Percentiles rank a stretch among this genome's conserved stretches.
These are phyloP conservation scores for Gonapodya prolifera DNA, from an alignment of 192 early-diverging fungal species.

Conservation along the genomic window DNA sequence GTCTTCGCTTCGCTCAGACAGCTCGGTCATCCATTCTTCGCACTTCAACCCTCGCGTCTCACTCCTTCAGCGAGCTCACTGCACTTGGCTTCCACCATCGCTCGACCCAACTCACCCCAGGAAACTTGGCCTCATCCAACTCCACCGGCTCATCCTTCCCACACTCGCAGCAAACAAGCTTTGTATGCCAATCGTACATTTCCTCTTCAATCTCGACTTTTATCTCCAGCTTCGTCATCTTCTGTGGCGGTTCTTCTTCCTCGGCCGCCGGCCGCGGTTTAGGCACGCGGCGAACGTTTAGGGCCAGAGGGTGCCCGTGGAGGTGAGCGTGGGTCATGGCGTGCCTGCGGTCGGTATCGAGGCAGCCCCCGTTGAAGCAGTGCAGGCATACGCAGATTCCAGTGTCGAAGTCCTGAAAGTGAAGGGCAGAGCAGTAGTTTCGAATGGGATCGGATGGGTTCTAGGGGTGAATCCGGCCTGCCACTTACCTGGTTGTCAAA, in stretches of 20 bases:
- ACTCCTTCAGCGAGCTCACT: too few species aligned
- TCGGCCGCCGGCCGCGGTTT: conserved; percentile 25
- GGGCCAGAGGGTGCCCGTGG: conserved; percentile 57
- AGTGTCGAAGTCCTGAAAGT: conserved; percentile 51
- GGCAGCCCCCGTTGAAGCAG: conserved; percentile 90
- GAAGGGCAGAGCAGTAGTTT: background rate
- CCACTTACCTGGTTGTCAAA: conserved; percentile 59
- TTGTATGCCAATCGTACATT: conserved; percentile 61
- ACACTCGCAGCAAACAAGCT: conserved; percentile 78
- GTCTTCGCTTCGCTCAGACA: too few species aligned
- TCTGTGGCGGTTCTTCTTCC: conserved; percentile 51
- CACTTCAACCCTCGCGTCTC: too few species aligned
- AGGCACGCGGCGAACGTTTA: conserved; percentile 67
- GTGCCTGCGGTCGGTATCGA: conserved; percentile 50
- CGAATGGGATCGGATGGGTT: background rate
- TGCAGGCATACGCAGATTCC: conserved; percentile 89
- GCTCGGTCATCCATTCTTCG: too few species aligned
- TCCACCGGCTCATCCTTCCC: conserved; percentile 39
- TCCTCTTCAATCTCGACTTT: conserved; percentile 57
- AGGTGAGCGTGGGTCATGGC: conserved; percentile 61
- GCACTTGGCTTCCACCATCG: too few species aligned
- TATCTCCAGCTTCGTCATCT: conserved; percentile 91
- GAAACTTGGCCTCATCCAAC: conserved; percentile 32
- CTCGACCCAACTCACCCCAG: background rate
- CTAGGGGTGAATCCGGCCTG: conserved; percentile 6